phyloP scores from a whole-genome alignment of 2,329 filamentous ascomycete species.

The Lachnellula willkommii region DNA sequence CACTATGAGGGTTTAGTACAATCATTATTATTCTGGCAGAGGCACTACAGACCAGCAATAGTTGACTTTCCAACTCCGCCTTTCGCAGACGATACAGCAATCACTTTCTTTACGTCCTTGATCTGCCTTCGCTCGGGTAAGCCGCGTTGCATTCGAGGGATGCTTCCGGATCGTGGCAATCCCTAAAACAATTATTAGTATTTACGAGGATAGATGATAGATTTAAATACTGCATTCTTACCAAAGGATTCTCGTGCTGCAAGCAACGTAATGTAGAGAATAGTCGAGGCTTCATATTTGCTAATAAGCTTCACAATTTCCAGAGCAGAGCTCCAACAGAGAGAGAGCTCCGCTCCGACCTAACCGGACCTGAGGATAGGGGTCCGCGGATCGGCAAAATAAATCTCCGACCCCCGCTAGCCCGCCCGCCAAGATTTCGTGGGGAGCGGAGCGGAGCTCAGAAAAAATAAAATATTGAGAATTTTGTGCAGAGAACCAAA shows the following conservation, averaged over 20 bases:
- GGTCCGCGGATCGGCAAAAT: background rate
- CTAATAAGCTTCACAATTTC: background rate
- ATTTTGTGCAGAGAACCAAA: conserved; percentile 7
- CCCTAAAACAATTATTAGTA: conserved; percentile 50
- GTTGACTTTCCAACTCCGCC: conserved; percentile 98
- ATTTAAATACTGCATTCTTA: conserved; percentile 36
- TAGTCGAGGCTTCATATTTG: conserved; percentile 34
- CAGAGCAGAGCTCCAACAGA: background rate
- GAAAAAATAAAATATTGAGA: conserved; percentile 6
- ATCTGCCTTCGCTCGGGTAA: conserved; percentile 78
- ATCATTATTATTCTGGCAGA: background rate
- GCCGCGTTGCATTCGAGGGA: conserved; percentile 73
- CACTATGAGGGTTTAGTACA: conserved; percentile 37
- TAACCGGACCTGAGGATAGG: no score
- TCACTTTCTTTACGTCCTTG: conserved; percentile 78
- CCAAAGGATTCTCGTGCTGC: conserved; percentile 83
- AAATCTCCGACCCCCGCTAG: conserved; percentile 19
- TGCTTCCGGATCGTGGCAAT: conserved; percentile 69
- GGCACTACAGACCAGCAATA: conserved; percentile 59
- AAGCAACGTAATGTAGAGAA: conserved; percentile 53
- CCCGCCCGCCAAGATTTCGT: conserved; percentile 21
- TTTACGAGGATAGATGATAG: background rate
- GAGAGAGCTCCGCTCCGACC: no score
- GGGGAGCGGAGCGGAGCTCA: conserved; percentile 20
- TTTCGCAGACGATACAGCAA: conserved; percentile 95